Percentiles rank a stretch among this genome's conserved stretches.
Conservation (phyloP, 2,329 filamentous ascomycete species). For the Colletotrichum magnum region DNA sequence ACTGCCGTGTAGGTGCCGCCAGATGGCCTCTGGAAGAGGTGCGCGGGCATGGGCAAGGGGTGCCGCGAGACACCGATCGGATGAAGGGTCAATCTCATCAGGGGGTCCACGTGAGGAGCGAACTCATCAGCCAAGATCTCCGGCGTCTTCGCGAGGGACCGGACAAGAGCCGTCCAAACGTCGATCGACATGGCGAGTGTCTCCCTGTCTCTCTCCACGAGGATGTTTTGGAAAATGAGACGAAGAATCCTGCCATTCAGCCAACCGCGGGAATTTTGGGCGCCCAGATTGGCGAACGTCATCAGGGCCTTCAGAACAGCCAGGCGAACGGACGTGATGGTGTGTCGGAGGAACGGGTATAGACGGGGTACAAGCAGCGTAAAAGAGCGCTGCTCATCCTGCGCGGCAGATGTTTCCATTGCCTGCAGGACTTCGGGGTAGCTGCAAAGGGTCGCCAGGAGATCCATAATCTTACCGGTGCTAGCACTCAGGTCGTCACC, state of each 20-base stretch:
- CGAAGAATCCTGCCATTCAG: constrained; percentile 90
- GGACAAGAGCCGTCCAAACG: constrained; percentile 86
- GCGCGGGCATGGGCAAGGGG: constrained; percentile 91
- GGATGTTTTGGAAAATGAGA: constrained; percentile 92
- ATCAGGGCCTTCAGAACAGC: constrained; percentile 93
- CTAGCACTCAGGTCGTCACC: constrained; percentile 97
- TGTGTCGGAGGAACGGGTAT: constrained; percentile 96
- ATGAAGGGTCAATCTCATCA: constrained; percentile 88
- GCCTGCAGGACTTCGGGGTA: constrained; percentile 93
- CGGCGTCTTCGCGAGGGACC: constrained; percentile 74
- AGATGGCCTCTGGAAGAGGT: constrained; percentile 93
- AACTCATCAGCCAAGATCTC: constrained; percentile 81
- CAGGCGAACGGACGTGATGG: constrained; percentile 94
- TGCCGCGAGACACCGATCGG: constrained; percentile 93
- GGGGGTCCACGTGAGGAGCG: constrained; percentile 79
- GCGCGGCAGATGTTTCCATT: constrained; percentile 90
- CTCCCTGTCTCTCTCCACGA: constrained; percentile 90
- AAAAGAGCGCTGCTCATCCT: constrained; percentile 90
- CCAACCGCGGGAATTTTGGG: constrained; percentile 87
- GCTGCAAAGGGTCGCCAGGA: constrained; percentile 93
- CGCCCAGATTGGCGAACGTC: constrained; percentile 91
- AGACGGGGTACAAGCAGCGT: constrained; percentile 91
- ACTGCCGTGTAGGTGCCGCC: constrained; percentile 81
- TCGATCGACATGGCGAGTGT: constrained; percentile 88
- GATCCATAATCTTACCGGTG: constrained; percentile 98